Conservation (phyloP, 805 yeast species). For the Maudiozyma serrabonitensis region DNA sequence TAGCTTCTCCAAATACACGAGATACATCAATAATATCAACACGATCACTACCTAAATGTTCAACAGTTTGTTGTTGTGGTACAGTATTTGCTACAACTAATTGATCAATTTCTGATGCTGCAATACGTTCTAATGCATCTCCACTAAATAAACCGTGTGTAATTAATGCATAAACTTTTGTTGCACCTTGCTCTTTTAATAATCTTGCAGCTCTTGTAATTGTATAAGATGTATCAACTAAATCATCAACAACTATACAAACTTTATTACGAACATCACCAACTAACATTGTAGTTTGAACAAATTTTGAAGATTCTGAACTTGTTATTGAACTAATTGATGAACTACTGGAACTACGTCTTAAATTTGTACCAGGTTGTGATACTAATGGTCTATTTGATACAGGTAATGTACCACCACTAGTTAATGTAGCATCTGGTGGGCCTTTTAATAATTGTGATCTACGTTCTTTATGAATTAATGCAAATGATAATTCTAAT, state of each 20-base stretch:
- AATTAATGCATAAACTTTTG: conserved; percentile 71
- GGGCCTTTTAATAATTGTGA: conserved; percentile 33
- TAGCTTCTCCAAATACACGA: conserved; percentile 84
- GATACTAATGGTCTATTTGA: conserved; percentile 14
- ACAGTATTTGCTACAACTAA: conserved; percentile 84
- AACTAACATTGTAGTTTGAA: conserved; percentile 88
- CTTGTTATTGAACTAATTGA: conserved; percentile 9
- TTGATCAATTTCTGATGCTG: conserved; percentile 64
- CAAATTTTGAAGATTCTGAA: conserved; percentile 21
- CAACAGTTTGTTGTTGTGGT: conserved; percentile 63
- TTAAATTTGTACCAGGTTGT: background rate
- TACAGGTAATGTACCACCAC: conserved; percentile 18
- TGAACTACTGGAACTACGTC: conserved; percentile 3
- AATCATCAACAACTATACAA: conserved; percentile 87
- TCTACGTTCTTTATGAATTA: conserved; percentile 89
- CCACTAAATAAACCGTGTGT: conserved; percentile 94
- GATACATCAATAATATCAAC: conserved; percentile 83
- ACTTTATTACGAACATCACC: conserved; percentile 85
- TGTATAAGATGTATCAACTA: conserved; percentile 89
- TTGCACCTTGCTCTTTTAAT: conserved; percentile 88
- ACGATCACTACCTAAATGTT: conserved; percentile 41
- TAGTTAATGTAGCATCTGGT: conserved; percentile 25
- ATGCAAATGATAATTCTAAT: conserved; percentile 79
- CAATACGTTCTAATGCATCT: conserved; percentile 70
- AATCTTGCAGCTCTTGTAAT: conserved; percentile 86